Percentiles rank a stretch among this genome's conserved stretches.
These are phyloP conservation scores for Daedaleopsis nitida DNA, from an alignment of 768 basidiomycete species.

Conservation along the genomic window DNA sequence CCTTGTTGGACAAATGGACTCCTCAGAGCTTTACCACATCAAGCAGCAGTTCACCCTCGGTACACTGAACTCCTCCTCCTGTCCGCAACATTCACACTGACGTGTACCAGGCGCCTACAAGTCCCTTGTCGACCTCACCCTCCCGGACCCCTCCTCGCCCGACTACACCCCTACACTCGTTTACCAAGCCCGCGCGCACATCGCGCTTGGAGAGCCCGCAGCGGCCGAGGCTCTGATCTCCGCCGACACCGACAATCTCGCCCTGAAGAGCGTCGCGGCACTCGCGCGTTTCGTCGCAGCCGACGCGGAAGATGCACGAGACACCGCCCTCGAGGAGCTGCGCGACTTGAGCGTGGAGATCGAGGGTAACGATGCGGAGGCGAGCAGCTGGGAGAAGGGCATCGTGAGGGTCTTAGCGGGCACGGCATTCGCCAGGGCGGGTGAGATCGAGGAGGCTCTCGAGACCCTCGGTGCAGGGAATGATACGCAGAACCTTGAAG, in stretches of 20 bases:
- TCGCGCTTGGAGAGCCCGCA: slow-evolving; percentile 65
- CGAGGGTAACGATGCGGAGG: slow-evolving; percentile 75
- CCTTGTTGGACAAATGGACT: slow-evolving; percentile 44
- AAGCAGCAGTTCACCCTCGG: slow-evolving; percentile 80
- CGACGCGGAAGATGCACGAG: slow-evolving; percentile 37
- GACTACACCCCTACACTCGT: slow-evolving; percentile 68
- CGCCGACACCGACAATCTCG: slow-evolving; percentile 58
- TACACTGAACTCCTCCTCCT: slow-evolving; percentile 27
- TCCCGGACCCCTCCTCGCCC: slow-evolving; percentile 62
- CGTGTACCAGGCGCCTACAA: slow-evolving; percentile 61
- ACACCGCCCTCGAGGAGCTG: slow-evolving; percentile 72
- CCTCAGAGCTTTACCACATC: slow-evolving; percentile 64
- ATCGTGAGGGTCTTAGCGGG: slow-evolving; percentile 79
- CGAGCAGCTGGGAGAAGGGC: slow-evolving; percentile 67
- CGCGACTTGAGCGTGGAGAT: slow-evolving; percentile 86
- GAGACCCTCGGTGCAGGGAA: slow-evolving; percentile 76
- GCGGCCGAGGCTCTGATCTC: slow-evolving; percentile 61
- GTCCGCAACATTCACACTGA: not conserved
- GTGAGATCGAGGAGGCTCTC: slow-evolving; percentile 89
- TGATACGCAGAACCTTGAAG: slow-evolving; percentile 80
- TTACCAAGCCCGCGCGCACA: slow-evolving; percentile 77
- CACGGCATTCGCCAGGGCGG: slow-evolving; percentile 82
- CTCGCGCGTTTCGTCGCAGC: slow-evolving; percentile 70
- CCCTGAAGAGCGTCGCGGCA: slow-evolving; percentile 69
- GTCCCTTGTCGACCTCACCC: slow-evolving; percentile 51